A percentile compares a stretch with the other conserved stretches of the same genome.
These are phyloP conservation scores for Helicostylum pulchrum DNA, from an alignment of 192 early-diverging fungal genomes.

Conservation along the genomic window DNA sequence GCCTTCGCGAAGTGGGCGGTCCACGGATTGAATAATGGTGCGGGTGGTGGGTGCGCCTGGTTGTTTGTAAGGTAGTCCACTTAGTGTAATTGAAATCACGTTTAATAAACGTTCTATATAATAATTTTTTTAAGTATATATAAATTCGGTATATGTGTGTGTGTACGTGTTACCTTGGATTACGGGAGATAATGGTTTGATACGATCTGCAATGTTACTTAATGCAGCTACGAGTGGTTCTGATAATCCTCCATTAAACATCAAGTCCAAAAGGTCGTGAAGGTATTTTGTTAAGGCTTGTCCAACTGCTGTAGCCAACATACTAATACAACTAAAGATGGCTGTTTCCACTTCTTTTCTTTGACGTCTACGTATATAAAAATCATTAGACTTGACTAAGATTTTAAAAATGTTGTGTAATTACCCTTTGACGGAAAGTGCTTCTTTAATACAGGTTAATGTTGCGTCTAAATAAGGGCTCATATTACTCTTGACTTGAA, in stretches of 20 bases:
- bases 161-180: slow-evolving; percentile 70
- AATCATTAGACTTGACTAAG: no score
- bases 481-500: slow-evolving; percentile 75
- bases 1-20: slow-evolving; percentile 27
- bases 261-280: slow-evolving; percentile 83
- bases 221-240: slow-evolving; percentile 79
- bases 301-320: slow-evolving; percentile 87
- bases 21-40: slow-evolving; percentile 27
- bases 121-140: background rate
- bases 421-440: slow-evolving; percentile 66
- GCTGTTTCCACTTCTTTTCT: slow-evolving; percentile 56
- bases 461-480: slow-evolving; percentile 78
- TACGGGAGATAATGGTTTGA: slow-evolving; percentile 74
- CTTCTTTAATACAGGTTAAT: slow-evolving; percentile 72
- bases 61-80: slow-evolving; percentile 74
- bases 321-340: slow-evolving; percentile 82
- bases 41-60: slow-evolving; percentile 61
- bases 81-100: slow-evolving; percentile 82
- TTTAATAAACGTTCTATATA: slow-evolving; percentile 76
- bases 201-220: slow-evolving; percentile 73
- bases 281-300: slow-evolving; percentile 85
- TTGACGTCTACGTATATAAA: slow-evolving; percentile 32
- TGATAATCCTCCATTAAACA: slow-evolving; percentile 88
- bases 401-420: slow-evolving; percentile 2
- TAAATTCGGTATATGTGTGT: background rate